phyloP scores from a whole-genome alignment of 1,284 basidiomycete species.

The Moniliella sp. region DNA sequence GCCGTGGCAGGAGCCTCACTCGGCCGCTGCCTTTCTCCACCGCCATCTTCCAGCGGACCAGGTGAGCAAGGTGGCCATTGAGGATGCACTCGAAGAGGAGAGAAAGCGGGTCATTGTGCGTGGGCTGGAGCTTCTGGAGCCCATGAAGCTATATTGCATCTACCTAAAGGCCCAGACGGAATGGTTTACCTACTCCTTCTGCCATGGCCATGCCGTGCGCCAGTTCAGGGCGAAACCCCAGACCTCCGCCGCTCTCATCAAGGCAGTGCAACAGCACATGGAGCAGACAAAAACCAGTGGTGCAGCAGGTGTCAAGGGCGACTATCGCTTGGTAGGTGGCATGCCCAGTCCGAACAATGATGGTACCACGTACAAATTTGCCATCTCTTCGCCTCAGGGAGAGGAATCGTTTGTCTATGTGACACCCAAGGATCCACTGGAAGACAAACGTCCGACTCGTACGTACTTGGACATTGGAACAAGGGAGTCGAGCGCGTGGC shows the following conservation, averaged over 20 bases:
- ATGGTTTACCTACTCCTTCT: conserved; percentile 27
- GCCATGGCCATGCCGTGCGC: conserved; percentile 13
- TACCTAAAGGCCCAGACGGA: conserved; percentile 15
- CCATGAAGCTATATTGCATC: conserved; percentile 14
- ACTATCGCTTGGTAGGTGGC: neutral
- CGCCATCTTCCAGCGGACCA: neutral
- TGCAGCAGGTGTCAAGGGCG: neutral
- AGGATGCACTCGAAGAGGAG: neutral
- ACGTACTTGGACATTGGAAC: conserved; percentile 9
- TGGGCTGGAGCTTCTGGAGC: conserved; percentile 11
- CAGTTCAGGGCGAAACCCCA: conserved; percentile 13
- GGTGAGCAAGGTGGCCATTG: neutral
- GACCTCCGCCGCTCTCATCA: conserved; percentile 1
- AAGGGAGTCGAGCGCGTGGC: conserved; percentile 8
- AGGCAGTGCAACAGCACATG: conserved; percentile 4
- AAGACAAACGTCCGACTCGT: conserved; percentile 7
- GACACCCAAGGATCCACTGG: conserved; percentile 6
- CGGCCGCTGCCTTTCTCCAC: neutral
- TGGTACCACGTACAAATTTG: neutral
- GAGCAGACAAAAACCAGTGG: conserved; percentile 2
- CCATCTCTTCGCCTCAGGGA: no score
- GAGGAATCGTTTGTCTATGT: no score
- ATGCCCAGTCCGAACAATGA: neutral
- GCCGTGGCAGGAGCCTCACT: neutral
- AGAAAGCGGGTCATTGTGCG: conserved; percentile 3